Evolutionary conservation across 768 basidiomycete genomes (phyloP).

Genomic region (Dictyophora rubrovolvata): DNA sequence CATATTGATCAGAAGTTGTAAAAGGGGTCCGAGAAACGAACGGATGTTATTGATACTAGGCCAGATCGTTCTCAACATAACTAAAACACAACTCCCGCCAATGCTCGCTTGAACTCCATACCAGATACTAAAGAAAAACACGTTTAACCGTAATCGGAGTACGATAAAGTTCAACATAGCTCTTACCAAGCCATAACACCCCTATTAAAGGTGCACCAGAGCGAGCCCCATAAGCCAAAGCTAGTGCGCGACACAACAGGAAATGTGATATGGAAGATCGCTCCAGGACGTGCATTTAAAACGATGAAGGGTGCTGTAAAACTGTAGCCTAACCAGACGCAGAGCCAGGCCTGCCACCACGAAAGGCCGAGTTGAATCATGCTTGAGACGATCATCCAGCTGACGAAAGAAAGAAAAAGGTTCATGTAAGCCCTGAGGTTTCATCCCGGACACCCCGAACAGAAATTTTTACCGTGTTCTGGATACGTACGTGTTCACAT

Average conservation of each 20-base stretch:
- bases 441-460: neutral
- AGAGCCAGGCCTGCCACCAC: constrained; percentile 84
- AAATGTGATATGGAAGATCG: constrained; percentile 67
- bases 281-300: constrained; percentile 69
- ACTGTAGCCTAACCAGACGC: constrained; percentile 39
- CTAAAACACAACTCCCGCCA: constrained; percentile 67
- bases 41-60: constrained; percentile 60
- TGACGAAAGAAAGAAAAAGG: constrained; percentile 17
- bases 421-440: no score
- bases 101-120: constrained; percentile 76
- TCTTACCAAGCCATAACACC: constrained; percentile 65
- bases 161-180: neutral
- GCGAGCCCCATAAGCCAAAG: constrained; percentile 67
- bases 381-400: constrained; percentile 70
- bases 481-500: constrained; percentile 55
- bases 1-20: no score
- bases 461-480: neutral
- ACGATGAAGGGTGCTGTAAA: constrained; percentile 62
- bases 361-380: constrained; percentile 65
- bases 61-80: constrained; percentile 70
- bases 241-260: constrained; percentile 67
- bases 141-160: constrained; percentile 2
- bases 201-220: constrained; percentile 73
- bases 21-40: constrained; percentile 23
- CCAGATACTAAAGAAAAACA: constrained; percentile 42